Conservation (phyloP, 2,329 filamentous ascomycete genomes). For the Beauveria sp. region DNA sequence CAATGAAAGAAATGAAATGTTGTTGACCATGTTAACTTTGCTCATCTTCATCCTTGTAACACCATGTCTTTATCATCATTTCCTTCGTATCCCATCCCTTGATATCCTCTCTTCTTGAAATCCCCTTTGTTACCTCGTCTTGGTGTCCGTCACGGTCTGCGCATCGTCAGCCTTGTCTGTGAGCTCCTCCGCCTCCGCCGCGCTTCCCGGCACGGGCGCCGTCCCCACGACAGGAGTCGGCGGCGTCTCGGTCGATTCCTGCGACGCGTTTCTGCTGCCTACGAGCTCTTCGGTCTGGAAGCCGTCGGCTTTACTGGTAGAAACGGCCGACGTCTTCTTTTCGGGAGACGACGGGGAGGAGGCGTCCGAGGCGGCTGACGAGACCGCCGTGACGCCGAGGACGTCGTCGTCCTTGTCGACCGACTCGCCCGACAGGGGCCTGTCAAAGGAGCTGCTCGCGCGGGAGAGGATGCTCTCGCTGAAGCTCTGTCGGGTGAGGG, state of each 20-base stretch:
- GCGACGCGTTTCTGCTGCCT: neutral
- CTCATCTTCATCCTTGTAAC: neutral
- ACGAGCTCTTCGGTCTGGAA: constrained; percentile 9
- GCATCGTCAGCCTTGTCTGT: neutral
- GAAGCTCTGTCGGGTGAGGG: constrained; percentile 34
- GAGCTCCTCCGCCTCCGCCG: neutral
- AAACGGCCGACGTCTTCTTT: constrained; percentile 14
- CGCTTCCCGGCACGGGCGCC: neutral
- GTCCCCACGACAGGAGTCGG: neutral
- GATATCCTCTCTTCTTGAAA: neutral
- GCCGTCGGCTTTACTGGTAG: neutral
- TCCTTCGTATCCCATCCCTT: neutral
- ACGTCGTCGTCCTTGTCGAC: neutral
- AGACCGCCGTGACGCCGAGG: constrained; percentile 7
- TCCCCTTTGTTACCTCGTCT: no score
- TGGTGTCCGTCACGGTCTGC: no score
- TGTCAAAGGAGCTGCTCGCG: constrained; percentile 22
- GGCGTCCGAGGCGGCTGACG: constrained; percentile 1
- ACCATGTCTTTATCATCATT: neutral
- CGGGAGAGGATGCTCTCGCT: constrained; percentile 38
- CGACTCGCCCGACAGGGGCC: constrained; percentile 13
- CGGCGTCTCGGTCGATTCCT: neutral
- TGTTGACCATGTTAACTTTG: neutral
- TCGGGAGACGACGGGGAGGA: neutral
- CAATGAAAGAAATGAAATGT: neutral